Evolutionary conservation across 2,329 filamentous ascomycete species (phyloP), one percentile per base, ranked within the genome.

Genomic region (Epichloe hybrida): DNA sequence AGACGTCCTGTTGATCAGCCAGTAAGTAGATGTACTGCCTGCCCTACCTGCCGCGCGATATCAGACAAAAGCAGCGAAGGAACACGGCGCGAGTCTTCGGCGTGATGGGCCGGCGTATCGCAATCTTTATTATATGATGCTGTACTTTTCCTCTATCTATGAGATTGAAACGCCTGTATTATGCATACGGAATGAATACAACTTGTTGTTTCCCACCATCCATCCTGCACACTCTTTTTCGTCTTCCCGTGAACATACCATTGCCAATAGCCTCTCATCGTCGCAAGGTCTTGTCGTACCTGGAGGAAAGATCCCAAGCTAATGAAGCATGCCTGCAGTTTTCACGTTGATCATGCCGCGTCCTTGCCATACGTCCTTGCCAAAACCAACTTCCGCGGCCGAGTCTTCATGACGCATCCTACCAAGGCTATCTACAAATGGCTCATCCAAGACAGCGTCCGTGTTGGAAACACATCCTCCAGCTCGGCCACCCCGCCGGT

Each of bases 381-480:
- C 57, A 98, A 98, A 72, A 97, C 93, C 38, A 96, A 96, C 67
- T 98, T 98, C 73, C 85, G 86, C 57, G 93, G 93, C 46, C 83
- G 90, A 21, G 91, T 97, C 54, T 97, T 96, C 72, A 98, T 97
- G 91, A 98, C 93, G 48, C 93, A 98, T 72, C 89, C 93, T 2
- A 98, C 93, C 45, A 97, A 98, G 68, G 93, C 93, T 60, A 98
- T 98, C 65, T 98, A 98, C 78, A 97, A 97, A 71, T 97, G 93
- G 91, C 81, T 97, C 48, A 96, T 97, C 55, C 89, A 95, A 67
- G 93, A 98, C 69, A 95, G 89, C 58, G 88, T 98, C 43, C 84
- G 93, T 53, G 90, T 98, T 34, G 85, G 84, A 64, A 86, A 82
- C 62, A 82, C 78, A 4, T 81, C 79, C 2, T 80, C 79, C 9